Evolutionary conservation across 352 stramenopile genomes (phyloP), one percentile per base, ranked within the genome.

Genomic region (Phytophthora uliginosa): DNA sequence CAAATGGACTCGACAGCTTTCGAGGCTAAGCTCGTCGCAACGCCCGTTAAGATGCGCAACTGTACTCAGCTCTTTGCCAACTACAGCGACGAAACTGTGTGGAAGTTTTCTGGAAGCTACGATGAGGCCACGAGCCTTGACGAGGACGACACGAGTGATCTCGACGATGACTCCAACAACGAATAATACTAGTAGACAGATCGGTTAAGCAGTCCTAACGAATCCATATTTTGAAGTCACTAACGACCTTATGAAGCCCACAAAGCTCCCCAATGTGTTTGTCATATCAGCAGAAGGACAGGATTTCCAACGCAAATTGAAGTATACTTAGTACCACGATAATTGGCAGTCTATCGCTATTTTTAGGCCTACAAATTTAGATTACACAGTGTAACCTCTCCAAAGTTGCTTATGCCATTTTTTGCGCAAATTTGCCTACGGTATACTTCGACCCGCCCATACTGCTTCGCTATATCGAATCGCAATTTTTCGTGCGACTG

Each of bases 81-180:
- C 53, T 74, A 74, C 60, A 70, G 34, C 17, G 53, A 47, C 10
- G 60, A 52, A 0, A 71, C 54, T 4, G 52, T 71, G n/a, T 74
- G 68, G 68, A 18, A 7, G 36, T 42, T 17, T 42, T 42, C 36
- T 4, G 36, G 36, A 38, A 38, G 34, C 34, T n/a, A n/a, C n/a
- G n/a, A n/a, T 31, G 28, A 31, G 28, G 28, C 28, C 7, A 15
- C 36, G 0, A 42, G 15, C 12, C 36, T 42, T 7, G 34, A 38
- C 34, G 34, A 38, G 33, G 33, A 36, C 8, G 34, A 38, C 5
- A 31, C 28, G 28, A 31, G 28, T 31, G 28, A 26, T 26, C 34
- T 15, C 34, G 34, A 42, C 36, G 36, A 42, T 42, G 36, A 42
- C 36, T 42, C 36, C 36, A 42, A 42, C 36, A 42, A 42, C 36